These are phyloP conservation scores for Litsea cubeba DNA, from an alignment of 164 flowering plant species.

Conservation along the genomic window DNA sequence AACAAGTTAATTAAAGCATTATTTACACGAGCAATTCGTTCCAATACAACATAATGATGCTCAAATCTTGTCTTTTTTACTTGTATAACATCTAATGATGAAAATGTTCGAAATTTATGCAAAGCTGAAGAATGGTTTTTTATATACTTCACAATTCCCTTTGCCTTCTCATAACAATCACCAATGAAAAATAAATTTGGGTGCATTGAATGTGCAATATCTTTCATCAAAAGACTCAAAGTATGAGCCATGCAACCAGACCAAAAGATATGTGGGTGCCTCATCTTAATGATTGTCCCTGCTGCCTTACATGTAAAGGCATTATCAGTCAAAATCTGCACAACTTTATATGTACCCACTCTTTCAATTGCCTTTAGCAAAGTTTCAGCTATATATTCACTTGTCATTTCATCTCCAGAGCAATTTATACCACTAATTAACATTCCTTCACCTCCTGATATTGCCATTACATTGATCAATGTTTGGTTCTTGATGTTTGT, in stretches of 20 bases:
- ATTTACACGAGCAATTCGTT: neutral
- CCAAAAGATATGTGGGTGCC: slow-evolving; percentile 30
- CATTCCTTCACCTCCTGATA: neutral
- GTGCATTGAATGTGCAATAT: slow-evolving; percentile 11
- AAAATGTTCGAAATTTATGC: slow-evolving; percentile 12
- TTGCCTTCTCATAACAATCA: slow-evolving; percentile 18
- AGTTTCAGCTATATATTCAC: neutral
- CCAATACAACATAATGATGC: neutral
- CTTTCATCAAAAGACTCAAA: slow-evolving; percentile 24
- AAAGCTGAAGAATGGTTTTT: slow-evolving; percentile 14
- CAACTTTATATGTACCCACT: neutral
- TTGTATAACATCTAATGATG: neutral
- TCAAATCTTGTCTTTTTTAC: neutral
- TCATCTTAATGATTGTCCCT: slow-evolving; percentile 15
- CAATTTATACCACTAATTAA: neutral
- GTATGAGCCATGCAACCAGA: slow-evolving; percentile 27
- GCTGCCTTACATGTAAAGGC: slow-evolving; percentile 16
- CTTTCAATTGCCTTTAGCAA: neutral
- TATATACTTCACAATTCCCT: slow-evolving; percentile 14
- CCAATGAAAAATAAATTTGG: slow-evolving; percentile 14
- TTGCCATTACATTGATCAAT: slow-evolving; percentile 13
- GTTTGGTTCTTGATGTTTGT: slow-evolving; percentile 17
- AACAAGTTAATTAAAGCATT: neutral
- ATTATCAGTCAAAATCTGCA: neutral
- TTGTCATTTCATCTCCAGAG: neutral